phyloP scores from a whole-genome alignment of 768 basidiomycete genomes.

The Lactifluus echinatus region DNA sequence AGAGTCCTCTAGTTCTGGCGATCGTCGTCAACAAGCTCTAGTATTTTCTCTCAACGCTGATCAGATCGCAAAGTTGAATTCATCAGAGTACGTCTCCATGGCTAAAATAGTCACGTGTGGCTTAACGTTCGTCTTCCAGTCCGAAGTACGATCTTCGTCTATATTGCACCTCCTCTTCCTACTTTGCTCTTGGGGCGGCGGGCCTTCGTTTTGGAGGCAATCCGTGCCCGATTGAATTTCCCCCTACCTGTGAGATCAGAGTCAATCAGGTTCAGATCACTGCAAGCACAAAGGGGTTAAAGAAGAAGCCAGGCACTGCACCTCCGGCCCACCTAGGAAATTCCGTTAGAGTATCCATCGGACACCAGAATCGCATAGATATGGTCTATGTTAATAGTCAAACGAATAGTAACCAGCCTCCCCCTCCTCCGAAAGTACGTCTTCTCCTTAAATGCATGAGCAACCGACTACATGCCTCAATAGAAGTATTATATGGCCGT shows the following conservation, averaged over 20 bases:
- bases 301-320: conserved; percentile 91
- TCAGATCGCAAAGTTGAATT: conserved; percentile 50
- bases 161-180: conserved; percentile 81
- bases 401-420: conserved; percentile 37
- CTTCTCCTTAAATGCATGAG: neutral
- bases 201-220: conserved; percentile 43
- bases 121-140: conserved; percentile 29
- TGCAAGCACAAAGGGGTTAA: conserved; percentile 82
- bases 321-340: conserved; percentile 71
- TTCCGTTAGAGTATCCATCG: conserved; percentile 34
- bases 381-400: conserved; percentile 87
- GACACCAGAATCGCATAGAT: conserved; percentile 60
- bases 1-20: conserved; percentile 76
- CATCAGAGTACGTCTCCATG: conserved; percentile 27
- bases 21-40: conserved; percentile 58
- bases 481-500: conserved; percentile 87
- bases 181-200: conserved; percentile 43
- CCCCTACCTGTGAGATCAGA: conserved; percentile 84
- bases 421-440: conserved; percentile 60
- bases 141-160: conserved; percentile 72
- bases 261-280: conserved; percentile 61
- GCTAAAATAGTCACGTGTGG: neutral
- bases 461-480: neutral
- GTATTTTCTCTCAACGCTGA: conserved; percentile 60
- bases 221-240: conserved; percentile 82